Base-by-base conservation (phyloP, 371 early-diverging fungal species). In the Apophysomyces sp. region DNA sequence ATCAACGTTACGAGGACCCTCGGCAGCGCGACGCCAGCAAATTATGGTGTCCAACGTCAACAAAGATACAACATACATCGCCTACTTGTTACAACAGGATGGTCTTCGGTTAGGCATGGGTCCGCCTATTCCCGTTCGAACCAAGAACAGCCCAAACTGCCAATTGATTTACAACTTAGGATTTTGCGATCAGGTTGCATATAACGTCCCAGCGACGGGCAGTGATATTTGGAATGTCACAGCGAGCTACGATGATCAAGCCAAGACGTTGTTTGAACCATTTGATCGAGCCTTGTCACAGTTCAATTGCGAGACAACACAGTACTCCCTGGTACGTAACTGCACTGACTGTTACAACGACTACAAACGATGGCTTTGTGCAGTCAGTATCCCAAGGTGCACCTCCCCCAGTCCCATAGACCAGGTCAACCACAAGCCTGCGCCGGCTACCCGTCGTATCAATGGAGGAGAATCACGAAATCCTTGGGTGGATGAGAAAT, bases 281-380 rank as follows among this genome's bases (percentile, higher is more conserved):
- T 88, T 86, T 65, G 59, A 59, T 4, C 70, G 66, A 1, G 81
- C 85, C 21, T 62, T 89, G 2, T 73, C 65, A 0, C 87, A 86
- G 56, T 89, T 76, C 66, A 82, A 86, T 52, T 89, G 89, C 40
- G 70, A 81, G 6, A 68, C 77, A 0, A 77, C 88, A 1, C 76
- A 77, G 24, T 89, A 86, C 41, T 89, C 89, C 1, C 69, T 86
- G 32, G 82, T 86, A 5, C 83, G 86, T 13, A 85, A 84, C 51
- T 89, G 89, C 56, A 78, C 78, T 11, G 82, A 87, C 60, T 89
- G 89, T 54, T 63, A 66, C 16, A 68, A 69, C 8, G 85, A 84
- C 52, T 89, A 89, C 52, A 85, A 85, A 49, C 74, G 83, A 6
- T 89, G 89, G 89, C 71, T 89, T 8, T 89, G 89, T 57, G 63